Base-by-base conservation (phyloP, 108 stramenopile species). In the Seminavis robusta region DNA sequence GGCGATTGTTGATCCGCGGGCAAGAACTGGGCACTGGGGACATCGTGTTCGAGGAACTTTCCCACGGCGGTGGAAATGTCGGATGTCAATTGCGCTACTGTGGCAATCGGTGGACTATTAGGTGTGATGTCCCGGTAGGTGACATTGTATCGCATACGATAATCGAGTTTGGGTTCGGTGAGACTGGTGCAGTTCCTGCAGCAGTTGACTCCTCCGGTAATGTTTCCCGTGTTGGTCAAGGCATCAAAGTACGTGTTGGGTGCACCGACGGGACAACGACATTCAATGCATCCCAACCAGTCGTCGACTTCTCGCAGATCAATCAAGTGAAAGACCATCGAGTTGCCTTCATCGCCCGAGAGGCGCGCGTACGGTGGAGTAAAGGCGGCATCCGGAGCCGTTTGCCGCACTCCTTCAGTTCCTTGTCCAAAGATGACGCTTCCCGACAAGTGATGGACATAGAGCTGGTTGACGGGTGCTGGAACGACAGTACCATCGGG, bases 401-500 rank as follows among this genome's bases (percentile, higher is more conserved):
- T 23, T 8, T 48, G 9, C 17, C 59, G 59, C 17, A 50, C 23
- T 16, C 59, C 59, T 33, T 61, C 59, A 4, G 59, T 20, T 20
- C 59, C 59, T 36, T 61, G 59, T 19, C 59, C 59, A 29, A 61
- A 50, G 4, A 61, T 27, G 31, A 48, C 31, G 5, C 29, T 7
- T 21, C 59, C 59, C 10, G 59, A 61, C 13, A 61, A 30, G 37
- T 61, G 59, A 50, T 61, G 59, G 48, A 61, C 49, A 30, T 61
- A 61, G n/a, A 61, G 49, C 34, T 50, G 59, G 50, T 61, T 61
- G 17, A 61, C 26, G 6, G 59, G 48, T 10, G 45, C 47, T 23
- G 59, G 59, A 11, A 6, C 32, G 5, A 61, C 30, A 10, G 48
- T 48, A n/a, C n/a, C n/a, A n/a, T n/a, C n/a, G n/a, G n/a, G n/a